Evolutionary conservation across 352 stramenopile genomes (phyloP).

Genomic region (Phytophthora citricola): DNA sequence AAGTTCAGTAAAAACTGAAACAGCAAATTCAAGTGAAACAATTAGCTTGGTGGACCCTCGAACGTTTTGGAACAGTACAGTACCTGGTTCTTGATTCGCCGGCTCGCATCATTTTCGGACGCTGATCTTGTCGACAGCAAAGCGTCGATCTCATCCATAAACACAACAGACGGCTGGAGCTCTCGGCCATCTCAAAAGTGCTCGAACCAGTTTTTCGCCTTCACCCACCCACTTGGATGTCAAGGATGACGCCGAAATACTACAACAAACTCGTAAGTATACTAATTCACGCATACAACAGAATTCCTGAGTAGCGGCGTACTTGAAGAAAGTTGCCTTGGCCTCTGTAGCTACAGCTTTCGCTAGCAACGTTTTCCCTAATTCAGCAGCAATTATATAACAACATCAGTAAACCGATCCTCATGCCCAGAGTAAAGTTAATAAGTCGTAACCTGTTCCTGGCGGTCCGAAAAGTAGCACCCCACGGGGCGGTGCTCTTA

Average conservation of each 20-base stretch:
- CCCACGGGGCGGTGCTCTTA: slow-evolving; percentile 70
- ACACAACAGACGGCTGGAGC: slow-evolving; percentile 86
- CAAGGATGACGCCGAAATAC: slow-evolving; percentile 88
- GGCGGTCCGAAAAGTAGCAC: slow-evolving; percentile 86
- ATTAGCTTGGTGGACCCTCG: not conserved
- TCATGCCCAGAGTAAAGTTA: not conserved
- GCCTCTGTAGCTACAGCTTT: slow-evolving; percentile 86
- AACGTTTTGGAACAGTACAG: too few relatives aligned
- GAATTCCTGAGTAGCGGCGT: slow-evolving; percentile 1
- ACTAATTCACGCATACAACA: not conserved
- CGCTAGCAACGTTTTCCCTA: slow-evolving; percentile 84
- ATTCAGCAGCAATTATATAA: slow-evolving; percentile 1
- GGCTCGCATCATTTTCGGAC: slow-evolving; percentile 87
- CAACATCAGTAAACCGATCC: not conserved
- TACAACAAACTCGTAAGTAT: slow-evolving; percentile 36
- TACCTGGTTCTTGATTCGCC: slow-evolving; percentile 92
- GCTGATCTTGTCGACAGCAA: slow-evolving; percentile 76
- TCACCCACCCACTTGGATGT: slow-evolving; percentile 93
- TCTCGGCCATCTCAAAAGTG: slow-evolving; percentile 92
- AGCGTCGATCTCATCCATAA: slow-evolving; percentile 92
- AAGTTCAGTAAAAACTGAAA: slow-evolving; percentile 89
- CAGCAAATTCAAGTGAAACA: not conserved
- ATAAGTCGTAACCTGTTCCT: slow-evolving; percentile 59
- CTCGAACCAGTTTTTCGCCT: slow-evolving; percentile 95
- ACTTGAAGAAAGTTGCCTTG: slow-evolving; percentile 89